Percentiles rank a stretch among this genome's conserved stretches.
phyloP scores from a whole-genome alignment of 192 early-diverging fungal genomes.

The Fimicolochytrium jonesii region DNA sequence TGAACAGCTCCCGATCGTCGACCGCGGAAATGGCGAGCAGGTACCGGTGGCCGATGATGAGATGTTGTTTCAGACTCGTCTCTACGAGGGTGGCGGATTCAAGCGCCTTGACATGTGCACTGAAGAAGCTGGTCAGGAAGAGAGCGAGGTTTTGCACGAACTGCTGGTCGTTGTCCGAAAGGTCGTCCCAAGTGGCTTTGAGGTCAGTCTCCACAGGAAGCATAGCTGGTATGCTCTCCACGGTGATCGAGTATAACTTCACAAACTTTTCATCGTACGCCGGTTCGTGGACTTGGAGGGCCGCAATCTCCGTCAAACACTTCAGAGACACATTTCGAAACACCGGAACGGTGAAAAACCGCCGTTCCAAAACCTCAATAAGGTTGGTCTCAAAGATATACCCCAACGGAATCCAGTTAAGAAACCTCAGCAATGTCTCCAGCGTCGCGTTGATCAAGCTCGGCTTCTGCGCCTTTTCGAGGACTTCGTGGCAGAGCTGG shows the following conservation, averaged over 20 bases:
- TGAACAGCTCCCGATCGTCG: slow-evolving; percentile 95
- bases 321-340: slow-evolving; percentile 94
- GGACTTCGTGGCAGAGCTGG: slow-evolving; percentile 88
- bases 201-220: slow-evolving; percentile 54
- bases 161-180: slow-evolving; percentile 84
- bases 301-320: slow-evolving; percentile 96
- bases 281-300: slow-evolving; percentile 61
- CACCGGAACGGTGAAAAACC: slow-evolving; percentile 81
- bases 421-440: slow-evolving; percentile 89
- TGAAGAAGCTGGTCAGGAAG: slow-evolving; percentile 85
- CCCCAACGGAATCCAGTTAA: slow-evolving; percentile 97
- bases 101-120: slow-evolving; percentile 70
- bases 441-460: slow-evolving; percentile 88
- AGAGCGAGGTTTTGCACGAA: slow-evolving; percentile 95
- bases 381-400: slow-evolving; percentile 97
- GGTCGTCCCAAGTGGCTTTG: slow-evolving; percentile 67
- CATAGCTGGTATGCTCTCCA: slow-evolving; percentile 63
- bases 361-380: slow-evolving; percentile 72
- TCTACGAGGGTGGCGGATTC: slow-evolving; percentile 28
- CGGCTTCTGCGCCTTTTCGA: slow-evolving; percentile 86
- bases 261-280: slow-evolving; percentile 88
- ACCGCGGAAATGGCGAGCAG: slow-evolving; percentile 87
- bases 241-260: slow-evolving; percentile 78
- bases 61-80: slow-evolving; percentile 16
- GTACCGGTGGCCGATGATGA: slow-evolving; percentile 78